Conservation (phyloP, 2,329 filamentous ascomycete species). For the Aureobasidium sp. region DNA sequence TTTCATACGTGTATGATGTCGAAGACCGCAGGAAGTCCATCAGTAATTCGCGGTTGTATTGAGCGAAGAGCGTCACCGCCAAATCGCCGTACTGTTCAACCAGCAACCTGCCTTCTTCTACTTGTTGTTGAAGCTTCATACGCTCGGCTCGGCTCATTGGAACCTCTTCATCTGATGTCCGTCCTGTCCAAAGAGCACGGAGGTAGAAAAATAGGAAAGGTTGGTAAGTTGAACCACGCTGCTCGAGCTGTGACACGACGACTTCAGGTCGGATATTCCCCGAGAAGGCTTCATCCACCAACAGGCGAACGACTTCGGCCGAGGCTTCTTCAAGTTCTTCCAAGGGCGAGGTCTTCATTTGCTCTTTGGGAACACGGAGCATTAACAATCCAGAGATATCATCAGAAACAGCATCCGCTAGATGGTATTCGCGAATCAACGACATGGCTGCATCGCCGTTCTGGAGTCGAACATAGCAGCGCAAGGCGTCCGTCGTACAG, state of each 20-base stretch:
- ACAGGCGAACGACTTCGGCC: constrained; percentile 71
- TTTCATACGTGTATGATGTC: constrained; percentile 72
- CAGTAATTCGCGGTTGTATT: constrained; percentile 68
- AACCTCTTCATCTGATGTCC: constrained; percentile 42
- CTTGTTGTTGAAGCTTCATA: constrained; percentile 20
- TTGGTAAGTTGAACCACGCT: constrained; percentile 48
- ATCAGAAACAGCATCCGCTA: constrained; percentile 82
- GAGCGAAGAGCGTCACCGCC: constrained; percentile 76
- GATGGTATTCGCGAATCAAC: constrained; percentile 76
- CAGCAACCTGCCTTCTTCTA: constrained; percentile 54
- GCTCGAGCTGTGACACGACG: constrained; percentile 70
- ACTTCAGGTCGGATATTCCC: constrained; percentile 71
- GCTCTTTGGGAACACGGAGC: constrained; percentile 68
- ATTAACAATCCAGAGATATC: constrained; percentile 85
- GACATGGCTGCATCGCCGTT: constrained; percentile 84
- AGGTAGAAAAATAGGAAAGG: constrained; percentile 91
- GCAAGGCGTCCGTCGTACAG: constrained; percentile 72
- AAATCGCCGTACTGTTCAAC: constrained; percentile 80
- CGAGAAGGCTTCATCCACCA: constrained; percentile 85
- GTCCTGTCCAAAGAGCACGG: constrained; percentile 72
- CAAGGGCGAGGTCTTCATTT: constrained; percentile 55
- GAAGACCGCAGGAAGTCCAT: constrained; percentile 87
- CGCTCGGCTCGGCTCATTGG: constrained; percentile 19
- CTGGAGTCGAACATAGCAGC: constrained; percentile 81
- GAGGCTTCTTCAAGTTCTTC: constrained; percentile 71